phyloP scores from a whole-genome alignment of 371 early-diverging fungal genomes.

The Gilbertella persicaria region DNA sequence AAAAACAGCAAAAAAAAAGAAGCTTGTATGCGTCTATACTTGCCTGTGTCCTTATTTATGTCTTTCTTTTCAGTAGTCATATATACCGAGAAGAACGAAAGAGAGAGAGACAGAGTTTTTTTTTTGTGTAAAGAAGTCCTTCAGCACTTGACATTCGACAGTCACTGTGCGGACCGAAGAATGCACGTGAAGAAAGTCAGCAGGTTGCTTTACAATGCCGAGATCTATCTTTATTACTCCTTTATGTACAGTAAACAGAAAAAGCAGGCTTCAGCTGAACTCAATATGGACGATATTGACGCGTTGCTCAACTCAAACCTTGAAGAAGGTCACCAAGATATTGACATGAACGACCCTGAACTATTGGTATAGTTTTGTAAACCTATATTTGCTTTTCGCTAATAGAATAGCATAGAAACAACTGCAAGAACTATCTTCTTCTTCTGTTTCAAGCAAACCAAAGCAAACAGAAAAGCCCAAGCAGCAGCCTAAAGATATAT shows the following conservation, averaged over 20 bases:
- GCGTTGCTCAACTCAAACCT: constrained; percentile 18
- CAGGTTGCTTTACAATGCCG: no score
- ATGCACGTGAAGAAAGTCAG: no score
- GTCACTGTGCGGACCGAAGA: no score
- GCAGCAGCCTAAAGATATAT: constrained; percentile 9
- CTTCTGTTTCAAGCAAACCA: constrained; percentile 8
- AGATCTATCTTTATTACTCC: no score
- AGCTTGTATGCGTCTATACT: not conserved
- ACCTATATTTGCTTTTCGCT: not conserved
- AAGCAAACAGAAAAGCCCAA: constrained; percentile 7
- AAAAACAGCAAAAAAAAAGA: constrained; percentile 3
- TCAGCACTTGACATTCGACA: no score
- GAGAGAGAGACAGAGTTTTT: not conserved
- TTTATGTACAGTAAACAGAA: not conserved
- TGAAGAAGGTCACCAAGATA: constrained; percentile 32
- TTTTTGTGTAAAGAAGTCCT: no score
- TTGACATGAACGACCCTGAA: constrained; percentile 51
- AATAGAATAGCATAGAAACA: constrained; percentile 31
- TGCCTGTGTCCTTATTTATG: not conserved
- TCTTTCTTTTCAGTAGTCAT: not conserved
- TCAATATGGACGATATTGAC: constrained; percentile 24
- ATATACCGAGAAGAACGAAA: not conserved
- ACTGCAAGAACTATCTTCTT: constrained; percentile 34
- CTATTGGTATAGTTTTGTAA: constrained; percentile 34
- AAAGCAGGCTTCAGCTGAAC: constrained; percentile 7